A percentile compares a stretch with the other conserved stretches of the same genome.
phyloP scores from a whole-genome alignment of 2,329 filamentous ascomycete species.

The Colletotrichum sp. region DNA sequence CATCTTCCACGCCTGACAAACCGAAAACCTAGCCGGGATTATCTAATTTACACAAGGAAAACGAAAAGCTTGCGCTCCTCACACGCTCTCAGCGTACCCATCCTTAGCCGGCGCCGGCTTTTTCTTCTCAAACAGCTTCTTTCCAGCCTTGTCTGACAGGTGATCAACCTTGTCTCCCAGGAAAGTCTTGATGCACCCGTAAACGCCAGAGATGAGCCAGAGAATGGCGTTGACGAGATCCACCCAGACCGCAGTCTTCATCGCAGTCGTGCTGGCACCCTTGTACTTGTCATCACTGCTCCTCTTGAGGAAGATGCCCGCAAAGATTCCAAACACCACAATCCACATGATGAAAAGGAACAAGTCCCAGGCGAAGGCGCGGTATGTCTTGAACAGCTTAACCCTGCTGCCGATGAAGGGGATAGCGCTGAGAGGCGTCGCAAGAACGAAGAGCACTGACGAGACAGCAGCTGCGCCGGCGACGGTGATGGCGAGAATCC shows the following conservation, averaged over 20 bases:
- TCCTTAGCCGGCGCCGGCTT: conserved; percentile 22
- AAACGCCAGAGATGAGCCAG: conserved; percentile 60
- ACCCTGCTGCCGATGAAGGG: conserved; percentile 36
- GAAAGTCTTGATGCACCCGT: conserved; percentile 45
- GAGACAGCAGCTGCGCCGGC: conserved; percentile 60
- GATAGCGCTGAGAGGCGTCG: conserved; percentile 39
- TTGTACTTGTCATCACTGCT: conserved; percentile 56
- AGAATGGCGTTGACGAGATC: conserved; percentile 71
- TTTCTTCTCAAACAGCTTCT: conserved; percentile 43
- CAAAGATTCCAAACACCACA: conserved; percentile 75
- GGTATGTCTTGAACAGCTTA: conserved; percentile 43
- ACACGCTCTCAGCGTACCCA: conserved; percentile 35
- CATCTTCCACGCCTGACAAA: not conserved
- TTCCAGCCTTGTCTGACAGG: conserved; percentile 39
- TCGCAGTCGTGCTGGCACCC: conserved; percentile 48
- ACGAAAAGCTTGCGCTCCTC: not conserved
- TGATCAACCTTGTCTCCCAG: conserved; percentile 45
- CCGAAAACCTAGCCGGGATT: not conserved
- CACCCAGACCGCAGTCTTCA: conserved; percentile 78
- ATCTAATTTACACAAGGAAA: not conserved
- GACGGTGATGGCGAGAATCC: conserved; percentile 68
- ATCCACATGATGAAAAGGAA: conserved; percentile 60
- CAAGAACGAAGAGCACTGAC: conserved; percentile 45
- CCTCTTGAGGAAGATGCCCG: conserved; percentile 69
- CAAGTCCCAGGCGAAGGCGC: conserved; percentile 50